A percentile compares a stretch with the other conserved stretches of the same genome.
Evolutionary conservation across 2,329 filamentous ascomycete species (phyloP).

Genomic region (Ascochyta clinopodiicola): DNA sequence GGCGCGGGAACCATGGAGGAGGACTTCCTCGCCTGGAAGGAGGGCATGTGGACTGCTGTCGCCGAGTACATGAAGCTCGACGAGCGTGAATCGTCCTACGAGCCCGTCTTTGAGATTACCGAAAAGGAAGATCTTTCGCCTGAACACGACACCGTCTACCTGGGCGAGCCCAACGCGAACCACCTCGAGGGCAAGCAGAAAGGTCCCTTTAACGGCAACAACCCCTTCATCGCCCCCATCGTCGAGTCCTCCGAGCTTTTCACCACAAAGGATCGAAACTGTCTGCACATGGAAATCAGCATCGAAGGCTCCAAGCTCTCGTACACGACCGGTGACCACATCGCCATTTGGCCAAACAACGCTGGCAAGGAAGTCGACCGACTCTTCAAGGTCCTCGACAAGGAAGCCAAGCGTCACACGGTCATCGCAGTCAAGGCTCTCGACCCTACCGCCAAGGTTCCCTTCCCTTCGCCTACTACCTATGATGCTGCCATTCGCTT

Average conservation of each 20-base stretch:
- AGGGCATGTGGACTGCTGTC: conserved; percentile 94
- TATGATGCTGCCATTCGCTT: conserved; percentile 93
- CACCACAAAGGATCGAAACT: conserved; percentile 87
- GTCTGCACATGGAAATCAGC: conserved; percentile 94
- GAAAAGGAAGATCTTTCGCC: conserved; percentile 76
- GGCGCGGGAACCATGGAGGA: conserved; percentile 99
- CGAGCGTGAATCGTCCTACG: conserved; percentile 95
- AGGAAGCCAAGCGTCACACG: conserved; percentile 76
- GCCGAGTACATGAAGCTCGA: conserved; percentile 84
- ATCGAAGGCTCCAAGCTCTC: conserved; percentile 86
- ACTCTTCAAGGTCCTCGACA: conserved; percentile 79
- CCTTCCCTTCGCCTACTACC: conserved; percentile 95
- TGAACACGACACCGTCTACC: conserved; percentile 82
- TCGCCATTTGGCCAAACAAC: conserved; percentile 97
- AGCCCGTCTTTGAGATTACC: conserved; percentile 84
- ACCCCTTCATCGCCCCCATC: conserved; percentile 95
- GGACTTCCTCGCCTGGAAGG: conserved; percentile 98
- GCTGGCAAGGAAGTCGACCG: conserved; percentile 89
- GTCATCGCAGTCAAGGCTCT: conserved; percentile 90
- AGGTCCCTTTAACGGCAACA: conserved; percentile 94
- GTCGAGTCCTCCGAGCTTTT: conserved; percentile 91
- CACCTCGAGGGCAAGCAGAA: conserved; percentile 85
- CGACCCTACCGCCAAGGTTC: conserved; percentile 94
- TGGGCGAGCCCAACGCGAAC: conserved; percentile 95
- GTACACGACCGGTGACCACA: conserved; percentile 97